These are phyloP conservation scores for Chiua virens DNA, from an alignment of 768 basidiomycete species.

Conservation along the genomic window DNA sequence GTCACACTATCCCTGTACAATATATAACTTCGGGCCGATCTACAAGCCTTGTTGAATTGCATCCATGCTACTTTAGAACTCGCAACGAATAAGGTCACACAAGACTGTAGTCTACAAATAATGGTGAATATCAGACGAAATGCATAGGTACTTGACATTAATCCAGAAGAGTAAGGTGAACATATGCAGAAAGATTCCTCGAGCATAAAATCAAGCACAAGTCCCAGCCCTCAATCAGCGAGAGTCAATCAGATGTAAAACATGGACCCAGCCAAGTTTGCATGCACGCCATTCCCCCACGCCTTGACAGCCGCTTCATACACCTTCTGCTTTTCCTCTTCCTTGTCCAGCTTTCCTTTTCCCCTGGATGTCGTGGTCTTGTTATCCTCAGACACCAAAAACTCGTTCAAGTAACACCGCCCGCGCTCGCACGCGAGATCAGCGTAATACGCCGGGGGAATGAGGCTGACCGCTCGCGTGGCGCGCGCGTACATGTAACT, in stretches of 20 bases:
- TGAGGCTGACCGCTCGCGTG: slow-evolving; percentile 79
- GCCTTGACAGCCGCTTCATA: slow-evolving; percentile 22
- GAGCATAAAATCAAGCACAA: neutral
- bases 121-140: too few relatives aligned
- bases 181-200: neutral
- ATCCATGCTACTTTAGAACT: too few relatives aligned
- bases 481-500: slow-evolving; percentile 81
- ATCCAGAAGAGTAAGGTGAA: neutral
- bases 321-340: slow-evolving; percentile 27
- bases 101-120: too few relatives aligned
- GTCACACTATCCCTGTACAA: too few relatives aligned
- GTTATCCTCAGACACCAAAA: slow-evolving; percentile 57
- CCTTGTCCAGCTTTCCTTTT: slow-evolving; percentile 29
- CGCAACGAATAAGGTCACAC: too few relatives aligned
- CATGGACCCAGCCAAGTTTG: slow-evolving; percentile 62
- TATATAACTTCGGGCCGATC: too few relatives aligned
- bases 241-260: slow-evolving; percentile 58
- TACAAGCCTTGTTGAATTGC: too few relatives aligned
- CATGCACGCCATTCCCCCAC: slow-evolving; percentile 61
- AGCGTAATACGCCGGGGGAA: slow-evolving; percentile 80
- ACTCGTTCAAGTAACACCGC: slow-evolving; percentile 71
- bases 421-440: slow-evolving; percentile 84
- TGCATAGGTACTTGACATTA: neutral
- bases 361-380: slow-evolving; percentile 41
- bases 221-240: neutral